phyloP scores from a whole-genome alignment of 164 flowering plant genomes.

The Liquidambar formosana region DNA sequence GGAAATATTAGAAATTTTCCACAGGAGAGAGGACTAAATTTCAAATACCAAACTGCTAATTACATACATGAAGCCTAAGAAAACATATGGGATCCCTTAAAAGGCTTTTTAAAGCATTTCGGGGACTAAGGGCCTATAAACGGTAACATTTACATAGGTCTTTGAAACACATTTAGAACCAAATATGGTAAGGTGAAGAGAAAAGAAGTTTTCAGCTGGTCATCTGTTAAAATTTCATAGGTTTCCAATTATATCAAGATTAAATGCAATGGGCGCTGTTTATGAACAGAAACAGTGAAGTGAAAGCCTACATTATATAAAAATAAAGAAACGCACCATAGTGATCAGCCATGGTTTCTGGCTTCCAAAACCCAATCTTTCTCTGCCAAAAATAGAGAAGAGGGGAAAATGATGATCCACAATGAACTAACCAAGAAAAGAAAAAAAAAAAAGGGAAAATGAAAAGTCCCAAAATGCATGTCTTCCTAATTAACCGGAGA shows the following conservation, averaged over 20 bases:
- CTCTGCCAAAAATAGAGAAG: constrained; percentile 38
- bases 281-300: background rate
- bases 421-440: background rate
- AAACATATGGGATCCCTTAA: too few relatives aligned
- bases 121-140: too few relatives aligned
- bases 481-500: background rate
- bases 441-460: background rate
- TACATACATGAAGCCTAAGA: too few relatives aligned
- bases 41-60: too few relatives aligned
- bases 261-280: background rate
- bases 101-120: too few relatives aligned
- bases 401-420: background rate
- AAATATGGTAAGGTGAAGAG: background rate
- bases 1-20: too few relatives aligned
- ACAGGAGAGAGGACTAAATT: too few relatives aligned
- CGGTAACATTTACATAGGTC: too few relatives aligned
- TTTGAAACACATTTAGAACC: background rate
- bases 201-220: background rate
- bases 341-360: constrained; percentile 33
- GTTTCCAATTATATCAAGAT: background rate
- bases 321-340: constrained; percentile 38
- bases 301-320: background rate
- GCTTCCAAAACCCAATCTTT: constrained; percentile 61
- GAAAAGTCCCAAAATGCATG: background rate
- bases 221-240: background rate